phyloP scores from a whole-genome alignment of 164 flowering plant genomes.

The Malania oleifera region DNA sequence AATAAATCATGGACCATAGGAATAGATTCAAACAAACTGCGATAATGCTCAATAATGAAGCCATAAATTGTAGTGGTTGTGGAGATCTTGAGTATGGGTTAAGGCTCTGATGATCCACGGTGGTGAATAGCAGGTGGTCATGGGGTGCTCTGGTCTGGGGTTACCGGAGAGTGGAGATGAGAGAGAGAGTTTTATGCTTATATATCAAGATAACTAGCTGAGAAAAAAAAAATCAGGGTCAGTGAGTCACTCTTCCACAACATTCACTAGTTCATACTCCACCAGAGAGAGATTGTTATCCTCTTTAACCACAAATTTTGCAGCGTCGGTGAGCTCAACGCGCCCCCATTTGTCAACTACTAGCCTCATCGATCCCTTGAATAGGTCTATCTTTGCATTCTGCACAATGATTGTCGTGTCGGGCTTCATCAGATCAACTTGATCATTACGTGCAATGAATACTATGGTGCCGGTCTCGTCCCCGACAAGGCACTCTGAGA shows the following conservation, averaged over 20 bases:
- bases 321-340: slow-evolving; percentile 41
- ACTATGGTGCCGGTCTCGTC: slow-evolving; percentile 56
- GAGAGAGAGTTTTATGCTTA: too few relatives aligned
- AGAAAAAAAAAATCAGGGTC: too few relatives aligned
- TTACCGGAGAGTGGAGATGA: too few relatives aligned
- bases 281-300: slow-evolving; percentile 42
- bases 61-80: too few relatives aligned
- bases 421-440: slow-evolving; percentile 48
- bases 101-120: too few relatives aligned
- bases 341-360: slow-evolving; percentile 50
- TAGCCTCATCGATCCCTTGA: slow-evolving; percentile 45
- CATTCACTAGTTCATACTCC: slow-evolving; percentile 45
- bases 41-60: too few relatives aligned
- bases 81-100: too few relatives aligned
- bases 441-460: slow-evolving; percentile 62
- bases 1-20: too few relatives aligned
- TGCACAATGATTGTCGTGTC: slow-evolving; percentile 33
- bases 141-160: too few relatives aligned
- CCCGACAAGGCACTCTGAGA: slow-evolving; percentile 63
- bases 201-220: too few relatives aligned
- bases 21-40: too few relatives aligned
- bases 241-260: slow-evolving; percentile 29
- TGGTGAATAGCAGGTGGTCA: too few relatives aligned
- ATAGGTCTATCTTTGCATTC: slow-evolving; percentile 50
- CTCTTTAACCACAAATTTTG: slow-evolving; percentile 32